Evolutionary conservation across 2,329 filamentous ascomycete genomes (phyloP), one percentile per base, ranked within the genome.

Genomic region (Orbilia oligospora): DNA sequence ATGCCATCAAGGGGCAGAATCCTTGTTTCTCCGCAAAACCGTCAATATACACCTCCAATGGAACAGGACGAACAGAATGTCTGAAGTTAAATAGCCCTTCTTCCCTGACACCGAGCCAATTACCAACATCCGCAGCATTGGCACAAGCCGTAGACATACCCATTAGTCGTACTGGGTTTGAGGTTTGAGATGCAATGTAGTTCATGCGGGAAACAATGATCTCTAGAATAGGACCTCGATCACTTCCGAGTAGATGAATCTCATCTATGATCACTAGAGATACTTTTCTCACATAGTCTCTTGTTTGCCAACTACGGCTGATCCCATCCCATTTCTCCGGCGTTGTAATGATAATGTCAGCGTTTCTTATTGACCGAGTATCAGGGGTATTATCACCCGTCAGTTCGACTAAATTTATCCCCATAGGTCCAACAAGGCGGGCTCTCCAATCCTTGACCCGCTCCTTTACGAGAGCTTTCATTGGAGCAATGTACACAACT

Each of bases 261-360:
- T 99, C 96, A 83, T 99, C 96, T 81, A 99, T 99, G 80, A 99
- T 97, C 66, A 99, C 96, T 16, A 99, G 87, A 78, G 94, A 95
- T 76, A 99, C 96, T 85, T 97, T 92, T 66, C 94, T 90, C 48
- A 99, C 96, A 81, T 99, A 99, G 78, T 93, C 92, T 89, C 96
- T 92, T 4, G 95, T 98, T 84, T 98, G 94, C 96, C 97, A 99
- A 83, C 93, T 97, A 89, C 96, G 92, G 82, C 93, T 97, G 81
- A 99, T 98, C 89, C 97, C 97, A 83, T 99, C 97, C 96, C 96
- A 99, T 84, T 99, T 99, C 86, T 99, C 96, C n/a, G 96, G 97
- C 0, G 97, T 99, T 0, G 96, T 99, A 82, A 99, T 94, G 82
- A 99, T 99, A 80, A 99, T 93, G 83, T 99, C 96, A 2, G 96